A percentile compares a stretch with the other conserved stretches of the same genome.
These are phyloP conservation scores for Xylaria sp. DNA, from an alignment of 2,329 filamentous ascomycete species.

Conservation along the genomic window DNA sequence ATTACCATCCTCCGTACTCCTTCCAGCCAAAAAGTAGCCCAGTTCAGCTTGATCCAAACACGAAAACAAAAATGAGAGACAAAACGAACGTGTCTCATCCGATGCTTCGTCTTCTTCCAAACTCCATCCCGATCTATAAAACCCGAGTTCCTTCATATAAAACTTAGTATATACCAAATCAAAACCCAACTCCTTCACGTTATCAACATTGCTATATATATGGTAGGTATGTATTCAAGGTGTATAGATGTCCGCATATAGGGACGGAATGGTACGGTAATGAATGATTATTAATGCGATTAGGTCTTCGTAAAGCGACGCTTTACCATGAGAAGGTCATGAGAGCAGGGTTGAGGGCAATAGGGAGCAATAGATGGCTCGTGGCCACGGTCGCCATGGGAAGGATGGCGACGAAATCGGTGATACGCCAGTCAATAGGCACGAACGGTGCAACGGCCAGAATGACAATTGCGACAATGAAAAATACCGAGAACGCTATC, in stretches of 20 bases:
- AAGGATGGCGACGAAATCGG: constrained; percentile 78
- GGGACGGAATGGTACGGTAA: not conserved
- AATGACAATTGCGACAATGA: constrained; percentile 71
- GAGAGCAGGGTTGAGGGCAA: constrained; percentile 80
- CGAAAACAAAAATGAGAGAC: constrained; percentile 4
- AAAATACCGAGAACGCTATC: constrained; percentile 69
- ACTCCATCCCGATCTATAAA: constrained; percentile 33
- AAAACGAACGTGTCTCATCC: constrained; percentile 19
- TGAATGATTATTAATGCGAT: constrained; percentile 20
- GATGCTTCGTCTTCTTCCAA: constrained; percentile 23
- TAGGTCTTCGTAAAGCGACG: not conserved
- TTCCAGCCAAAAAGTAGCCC: constrained; percentile 3
- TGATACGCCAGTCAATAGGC: constrained; percentile 73
- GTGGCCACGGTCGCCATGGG: constrained; percentile 78
- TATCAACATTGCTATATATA: constrained; percentile 10
- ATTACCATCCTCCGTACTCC: constrained; percentile 20
- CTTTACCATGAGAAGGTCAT: constrained; percentile 81
- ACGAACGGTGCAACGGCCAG: constrained; percentile 72
- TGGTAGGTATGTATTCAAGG: constrained; percentile 16
- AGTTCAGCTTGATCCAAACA: not conserved
- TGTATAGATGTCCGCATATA: constrained; percentile 13
- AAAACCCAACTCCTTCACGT: constrained; percentile 22
- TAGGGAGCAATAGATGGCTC: constrained; percentile 76
- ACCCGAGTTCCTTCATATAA: constrained; percentile 8
- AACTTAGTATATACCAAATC: constrained; percentile 11